These are phyloP conservation scores for Paraurostyla sp. DNA, from an alignment of 73 alveolate genomes.

Conservation along the genomic window DNA sequence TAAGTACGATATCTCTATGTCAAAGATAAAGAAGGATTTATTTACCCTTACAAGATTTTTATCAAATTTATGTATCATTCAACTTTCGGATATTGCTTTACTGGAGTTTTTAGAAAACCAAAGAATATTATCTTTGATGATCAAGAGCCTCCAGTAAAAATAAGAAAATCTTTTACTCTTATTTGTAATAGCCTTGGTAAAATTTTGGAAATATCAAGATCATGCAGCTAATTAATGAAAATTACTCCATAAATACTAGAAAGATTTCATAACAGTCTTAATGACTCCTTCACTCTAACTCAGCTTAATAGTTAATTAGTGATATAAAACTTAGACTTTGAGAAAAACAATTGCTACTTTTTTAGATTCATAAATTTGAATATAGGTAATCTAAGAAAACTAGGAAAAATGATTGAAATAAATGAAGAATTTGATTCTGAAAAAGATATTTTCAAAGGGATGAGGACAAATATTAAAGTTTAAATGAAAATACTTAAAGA, in stretches of 20 bases:
- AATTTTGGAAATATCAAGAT: constrained; percentile 31
- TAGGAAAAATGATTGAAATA: neutral
- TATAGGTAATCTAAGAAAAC: neutral
- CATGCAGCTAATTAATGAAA: neutral
- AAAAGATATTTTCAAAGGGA: neutral
- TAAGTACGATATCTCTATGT: constrained; percentile 23
- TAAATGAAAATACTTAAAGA: constrained; percentile 49
- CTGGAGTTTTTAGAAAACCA: constrained; percentile 11
- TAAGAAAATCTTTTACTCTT: neutral
- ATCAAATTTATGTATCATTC: constrained; percentile 21
- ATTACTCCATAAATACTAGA: constrained; percentile 9
- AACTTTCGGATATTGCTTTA: constrained; percentile 40
- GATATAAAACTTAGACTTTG: neutral
- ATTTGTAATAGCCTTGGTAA: constrained; percentile 16
- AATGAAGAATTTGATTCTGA: neutral
- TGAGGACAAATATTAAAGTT: neutral
- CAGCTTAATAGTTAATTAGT: neutral
- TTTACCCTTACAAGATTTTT: constrained; percentile 34
- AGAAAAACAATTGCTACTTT: neutral
- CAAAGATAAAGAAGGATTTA: constrained; percentile 34
- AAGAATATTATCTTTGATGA: neutral
- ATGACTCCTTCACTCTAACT: neutral
- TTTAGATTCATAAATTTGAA: neutral
- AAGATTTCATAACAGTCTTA: neutral
- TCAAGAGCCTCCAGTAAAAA: neutral